These are phyloP conservation scores for Thecaphora frezii DNA, from an alignment of 1,284 basidiomycete genomes.

Conservation along the genomic window DNA sequence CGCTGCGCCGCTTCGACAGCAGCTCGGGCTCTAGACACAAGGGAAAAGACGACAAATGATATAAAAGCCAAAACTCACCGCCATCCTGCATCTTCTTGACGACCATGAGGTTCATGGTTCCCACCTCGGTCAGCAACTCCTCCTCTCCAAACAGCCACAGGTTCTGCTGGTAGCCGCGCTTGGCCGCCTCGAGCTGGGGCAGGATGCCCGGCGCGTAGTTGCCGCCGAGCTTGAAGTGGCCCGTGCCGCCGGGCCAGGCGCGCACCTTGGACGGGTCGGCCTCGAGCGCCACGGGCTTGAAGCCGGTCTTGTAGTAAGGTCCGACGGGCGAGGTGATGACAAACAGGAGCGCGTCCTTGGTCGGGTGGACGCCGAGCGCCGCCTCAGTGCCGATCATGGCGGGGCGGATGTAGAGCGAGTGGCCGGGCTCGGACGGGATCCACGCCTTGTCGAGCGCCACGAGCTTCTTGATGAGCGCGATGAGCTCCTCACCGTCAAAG, in stretches of 20 bases:
- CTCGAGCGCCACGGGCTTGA: slow-evolving; percentile 90
- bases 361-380: slow-evolving; percentile 83
- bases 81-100: slow-evolving; percentile 78
- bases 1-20: no score
- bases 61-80: slow-evolving; percentile 63
- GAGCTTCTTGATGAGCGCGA: slow-evolving; percentile 85
- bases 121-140: slow-evolving; percentile 62
- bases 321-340: slow-evolving; percentile 83
- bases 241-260: slow-evolving; percentile 57
- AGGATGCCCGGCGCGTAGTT: slow-evolving; percentile 56
- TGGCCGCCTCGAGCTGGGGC: slow-evolving; percentile 81
- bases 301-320: slow-evolving; percentile 91
- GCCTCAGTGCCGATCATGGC: slow-evolving; percentile 88
- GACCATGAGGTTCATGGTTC: slow-evolving; percentile 95
- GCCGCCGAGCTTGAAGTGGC: slow-evolving; percentile 55
- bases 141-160: slow-evolving; percentile 75
- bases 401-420: slow-evolving; percentile 84
- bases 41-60: no score
- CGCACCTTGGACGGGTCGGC: slow-evolving; percentile 83
- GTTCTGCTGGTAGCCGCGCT: slow-evolving; percentile 87
- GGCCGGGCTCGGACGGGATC: slow-evolving; percentile 85
- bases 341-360: slow-evolving; percentile 84
- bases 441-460: slow-evolving; percentile 83
- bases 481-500: slow-evolving; percentile 78
- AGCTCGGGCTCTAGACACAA: no score